phyloP scores from a whole-genome alignment of 1,284 basidiomycete species.

The Thecaphora thlaspeos region DNA sequence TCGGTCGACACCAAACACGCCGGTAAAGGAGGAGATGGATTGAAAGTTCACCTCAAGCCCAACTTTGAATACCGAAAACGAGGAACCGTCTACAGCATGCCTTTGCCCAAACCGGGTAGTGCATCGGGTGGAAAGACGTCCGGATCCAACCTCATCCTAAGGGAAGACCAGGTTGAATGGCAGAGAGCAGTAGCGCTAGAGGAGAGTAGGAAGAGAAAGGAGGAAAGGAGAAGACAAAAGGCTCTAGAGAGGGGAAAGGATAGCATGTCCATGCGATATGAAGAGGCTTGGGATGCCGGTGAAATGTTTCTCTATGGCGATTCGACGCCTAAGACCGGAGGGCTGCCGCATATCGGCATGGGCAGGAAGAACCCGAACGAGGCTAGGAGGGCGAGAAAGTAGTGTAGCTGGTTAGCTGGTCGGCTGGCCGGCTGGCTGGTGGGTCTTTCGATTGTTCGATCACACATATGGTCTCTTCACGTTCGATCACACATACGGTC shows the following conservation, averaged over 20 bases:
- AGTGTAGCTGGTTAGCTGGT: too few species aligned
- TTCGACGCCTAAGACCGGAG: constrained; percentile 20
- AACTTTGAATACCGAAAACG: constrained; percentile 85
- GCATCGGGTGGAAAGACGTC: constrained; percentile 41
- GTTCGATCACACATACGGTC: too few species aligned
- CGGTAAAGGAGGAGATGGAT: constrained; percentile 16
- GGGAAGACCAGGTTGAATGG: constrained; percentile 57
- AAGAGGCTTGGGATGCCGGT: constrained; percentile 52
- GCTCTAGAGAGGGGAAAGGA: constrained; percentile 48
- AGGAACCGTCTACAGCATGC: constrained; percentile 90
- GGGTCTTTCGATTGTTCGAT: too few species aligned
- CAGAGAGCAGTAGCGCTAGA: constrained; percentile 46
- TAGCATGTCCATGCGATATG: constrained; percentile 47
- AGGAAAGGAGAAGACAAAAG: constrained; percentile 27
- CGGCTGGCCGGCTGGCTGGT: too few species aligned
- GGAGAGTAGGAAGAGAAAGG: constrained; percentile 43
- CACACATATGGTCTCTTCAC: too few species aligned
- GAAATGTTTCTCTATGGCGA: constrained; percentile 44
- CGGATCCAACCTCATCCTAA: constrained; percentile 43
- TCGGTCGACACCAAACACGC: constrained; percentile 60
- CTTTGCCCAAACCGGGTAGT: constrained; percentile 78
- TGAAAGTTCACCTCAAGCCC: constrained; percentile 54
- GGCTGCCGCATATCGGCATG: constrained; percentile 50
- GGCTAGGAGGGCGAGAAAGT: constrained; percentile 13
- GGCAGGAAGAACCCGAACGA: constrained; percentile 56